These are phyloP conservation scores for Fusarium equiseti DNA, from an alignment of 2,329 filamentous ascomycete genomes.

Conservation along the genomic window DNA sequence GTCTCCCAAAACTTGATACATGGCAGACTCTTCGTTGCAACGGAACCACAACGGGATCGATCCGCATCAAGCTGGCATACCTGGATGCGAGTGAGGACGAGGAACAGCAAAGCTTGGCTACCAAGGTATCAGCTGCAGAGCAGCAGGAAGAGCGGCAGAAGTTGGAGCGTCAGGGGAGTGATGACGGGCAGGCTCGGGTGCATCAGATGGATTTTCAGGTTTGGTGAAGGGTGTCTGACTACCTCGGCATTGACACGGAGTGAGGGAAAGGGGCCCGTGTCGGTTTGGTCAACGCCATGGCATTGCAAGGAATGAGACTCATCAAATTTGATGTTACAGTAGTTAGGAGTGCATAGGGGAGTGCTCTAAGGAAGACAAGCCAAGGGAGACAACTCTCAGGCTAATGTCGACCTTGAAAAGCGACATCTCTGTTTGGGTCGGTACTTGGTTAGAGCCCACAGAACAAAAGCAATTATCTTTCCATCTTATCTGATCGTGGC, in stretches of 20 bases:
- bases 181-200: slow-evolving; percentile 40
- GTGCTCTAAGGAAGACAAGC: not conserved
- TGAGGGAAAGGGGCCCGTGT: slow-evolving; percentile 5
- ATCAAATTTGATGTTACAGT: not conserved
- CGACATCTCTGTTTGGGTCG: slow-evolving; percentile 16
- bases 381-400: not conserved
- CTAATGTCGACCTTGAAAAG: slow-evolving; percentile 23
- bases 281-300: not conserved
- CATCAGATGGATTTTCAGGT: slow-evolving; percentile 46
- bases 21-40: slow-evolving; percentile 43
- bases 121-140: slow-evolving; percentile 31
- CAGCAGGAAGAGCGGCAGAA: slow-evolving; percentile 36
- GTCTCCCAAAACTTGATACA: slow-evolving; percentile 34
- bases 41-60: slow-evolving; percentile 34
- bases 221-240: slow-evolving; percentile 30
- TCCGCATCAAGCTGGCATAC: slow-evolving; percentile 37
- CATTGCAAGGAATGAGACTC: slow-evolving; percentile 13
- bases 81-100: slow-evolving; percentile 38
- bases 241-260: slow-evolving; percentile 16
- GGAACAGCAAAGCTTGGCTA: slow-evolving; percentile 35
- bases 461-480: slow-evolving; percentile 35
- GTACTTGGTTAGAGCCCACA: slow-evolving; percentile 38
- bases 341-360: slow-evolving; percentile 2
- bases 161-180: slow-evolving; percentile 28
- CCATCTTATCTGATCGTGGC: slow-evolving; percentile 49